phyloP scores from a whole-genome alignment of 2,329 filamentous ascomycete species.

The Ophiostoma perfectum region DNA sequence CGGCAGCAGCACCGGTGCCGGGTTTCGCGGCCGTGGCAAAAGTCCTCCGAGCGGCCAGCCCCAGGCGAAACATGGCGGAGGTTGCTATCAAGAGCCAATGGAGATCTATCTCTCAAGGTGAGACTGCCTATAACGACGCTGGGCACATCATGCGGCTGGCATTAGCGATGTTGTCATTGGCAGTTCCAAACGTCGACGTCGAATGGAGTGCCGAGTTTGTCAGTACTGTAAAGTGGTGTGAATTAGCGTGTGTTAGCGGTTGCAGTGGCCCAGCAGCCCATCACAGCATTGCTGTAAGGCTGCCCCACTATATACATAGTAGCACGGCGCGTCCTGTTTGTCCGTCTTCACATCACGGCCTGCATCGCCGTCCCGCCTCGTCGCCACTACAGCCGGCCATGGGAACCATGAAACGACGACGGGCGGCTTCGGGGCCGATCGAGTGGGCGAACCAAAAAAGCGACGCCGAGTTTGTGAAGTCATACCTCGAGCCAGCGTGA shows the following conservation, averaged over 20 bases:
- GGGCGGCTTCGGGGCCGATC: slow-evolving; percentile 36
- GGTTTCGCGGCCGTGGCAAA: slow-evolving; percentile 33
- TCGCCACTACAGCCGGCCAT: slow-evolving; percentile 14
- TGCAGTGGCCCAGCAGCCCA: background rate
- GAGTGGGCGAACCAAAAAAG: slow-evolving; percentile 44
- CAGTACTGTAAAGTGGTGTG: background rate
- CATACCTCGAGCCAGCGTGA: slow-evolving; percentile 46
- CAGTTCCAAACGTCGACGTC: background rate
- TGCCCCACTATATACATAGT: background rate
- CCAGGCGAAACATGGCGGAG: background rate
- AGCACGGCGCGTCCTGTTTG: background rate
- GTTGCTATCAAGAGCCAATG: no score
- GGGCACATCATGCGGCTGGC: background rate
- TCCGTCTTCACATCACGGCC: background rate
- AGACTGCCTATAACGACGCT: no score
- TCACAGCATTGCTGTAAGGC: background rate
- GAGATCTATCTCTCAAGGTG: no score
- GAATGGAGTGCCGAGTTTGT: background rate
- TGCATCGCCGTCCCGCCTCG: background rate
- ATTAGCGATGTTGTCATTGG: background rate
- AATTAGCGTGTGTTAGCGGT: background rate
- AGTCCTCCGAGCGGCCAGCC: slow-evolving; percentile 20
- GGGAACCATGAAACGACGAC: slow-evolving; percentile 21
- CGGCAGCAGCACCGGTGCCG: slow-evolving; percentile 23
- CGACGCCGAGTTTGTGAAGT: slow-evolving; percentile 44